Percentiles rank a stretch among this genome's conserved stretches.
phyloP scores from a whole-genome alignment of 257 asterid genomes.

The Petunia axillaris region DNA sequence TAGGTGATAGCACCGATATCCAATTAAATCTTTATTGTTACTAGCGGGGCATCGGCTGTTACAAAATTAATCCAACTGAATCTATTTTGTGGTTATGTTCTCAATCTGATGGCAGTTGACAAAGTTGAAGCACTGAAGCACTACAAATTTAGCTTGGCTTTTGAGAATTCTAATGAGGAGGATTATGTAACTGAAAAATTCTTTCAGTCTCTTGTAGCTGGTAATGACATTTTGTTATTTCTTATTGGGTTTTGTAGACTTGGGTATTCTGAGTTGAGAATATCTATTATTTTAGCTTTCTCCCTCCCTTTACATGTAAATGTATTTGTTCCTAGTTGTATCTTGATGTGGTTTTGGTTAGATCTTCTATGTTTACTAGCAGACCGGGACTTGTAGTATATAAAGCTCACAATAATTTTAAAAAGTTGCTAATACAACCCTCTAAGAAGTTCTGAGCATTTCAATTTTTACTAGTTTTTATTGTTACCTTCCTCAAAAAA shows the following conservation, averaged over 20 bases:
- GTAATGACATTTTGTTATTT: conserved; percentile 45
- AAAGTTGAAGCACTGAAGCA: conserved; percentile 75
- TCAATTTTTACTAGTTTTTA: no score
- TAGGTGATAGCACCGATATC: not conserved
- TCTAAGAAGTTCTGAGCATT: no score
- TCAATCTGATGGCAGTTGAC: conserved; percentile 73
- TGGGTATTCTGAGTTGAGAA: conserved; percentile 5
- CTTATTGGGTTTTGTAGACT: not conserved
- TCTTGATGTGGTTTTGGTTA: conserved; percentile 18
- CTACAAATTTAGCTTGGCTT: conserved; percentile 94
- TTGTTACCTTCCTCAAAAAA: no score
- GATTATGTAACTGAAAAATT: conserved; percentile 96
- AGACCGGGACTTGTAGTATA: not conserved
- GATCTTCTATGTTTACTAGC: conserved; percentile 14
- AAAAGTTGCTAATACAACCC: no score
- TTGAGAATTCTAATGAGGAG: conserved; percentile 96
- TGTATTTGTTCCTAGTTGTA: not conserved
- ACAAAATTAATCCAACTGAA: not conserved
- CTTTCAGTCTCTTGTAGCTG: conserved; percentile 97
- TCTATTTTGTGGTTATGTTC: conserved; percentile 12
- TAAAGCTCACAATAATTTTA: not conserved
- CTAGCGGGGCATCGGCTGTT: not conserved
- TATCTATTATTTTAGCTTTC: not conserved
- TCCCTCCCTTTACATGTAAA: not conserved
- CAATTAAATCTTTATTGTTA: not conserved